These are phyloP conservation scores for Pyrrhoderma noxium DNA, from an alignment of 1,284 basidiomycete species.

Conservation along the genomic window DNA sequence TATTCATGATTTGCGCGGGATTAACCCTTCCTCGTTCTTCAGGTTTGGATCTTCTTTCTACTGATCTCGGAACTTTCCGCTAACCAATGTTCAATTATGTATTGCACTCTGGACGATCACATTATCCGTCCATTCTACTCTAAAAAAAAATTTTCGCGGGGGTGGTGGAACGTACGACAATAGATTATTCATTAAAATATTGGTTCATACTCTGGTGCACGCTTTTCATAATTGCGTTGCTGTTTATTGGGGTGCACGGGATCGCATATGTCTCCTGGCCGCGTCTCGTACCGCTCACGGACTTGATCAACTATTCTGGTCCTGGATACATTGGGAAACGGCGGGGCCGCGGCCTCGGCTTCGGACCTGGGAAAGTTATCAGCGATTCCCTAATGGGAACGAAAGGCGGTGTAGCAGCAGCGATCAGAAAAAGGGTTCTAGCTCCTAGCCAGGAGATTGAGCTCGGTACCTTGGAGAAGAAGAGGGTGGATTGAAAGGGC, in stretches of 20 bases:
- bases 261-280: conserved; percentile 93
- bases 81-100: background rate
- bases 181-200: conserved; percentile 74
- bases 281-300: conserved; percentile 78
- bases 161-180: background rate
- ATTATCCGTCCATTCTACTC: background rate
- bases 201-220: conserved; percentile 77
- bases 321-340: conserved; percentile 76
- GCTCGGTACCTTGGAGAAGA: conserved; percentile 46
- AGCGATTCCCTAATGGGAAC: background rate
- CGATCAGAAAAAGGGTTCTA: conserved; percentile 28
- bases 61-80: conserved; percentile 2
- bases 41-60: conserved; percentile 43
- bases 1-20: conserved; percentile 84
- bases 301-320: conserved; percentile 81
- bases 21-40: conserved; percentile 78
- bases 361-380: conserved; percentile 28
- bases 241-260: conserved; percentile 73
- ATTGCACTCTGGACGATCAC: background rate
- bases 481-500: conserved; percentile 53
- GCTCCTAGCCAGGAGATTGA: conserved; percentile 41
- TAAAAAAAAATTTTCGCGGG: too few species aligned
- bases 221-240: conserved; percentile 51
- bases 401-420: conserved; percentile 3
- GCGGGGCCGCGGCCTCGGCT: conserved; percentile 67